Base-by-base conservation (phyloP, 768 basidiomycete species). In the Chalciporus chontae region DNA sequence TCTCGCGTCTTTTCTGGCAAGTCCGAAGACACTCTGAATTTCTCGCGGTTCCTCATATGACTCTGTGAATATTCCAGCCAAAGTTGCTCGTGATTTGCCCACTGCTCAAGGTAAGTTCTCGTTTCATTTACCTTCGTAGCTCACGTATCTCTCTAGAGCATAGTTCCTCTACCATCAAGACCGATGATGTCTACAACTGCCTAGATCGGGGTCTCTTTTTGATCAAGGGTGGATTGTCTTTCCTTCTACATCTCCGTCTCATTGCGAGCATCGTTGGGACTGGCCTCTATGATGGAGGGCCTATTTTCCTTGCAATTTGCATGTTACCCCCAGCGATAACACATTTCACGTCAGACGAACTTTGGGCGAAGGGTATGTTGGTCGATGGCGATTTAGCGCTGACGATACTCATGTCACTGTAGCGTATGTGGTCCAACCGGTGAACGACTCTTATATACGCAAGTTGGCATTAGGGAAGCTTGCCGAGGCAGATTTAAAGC, bases 211-310 rank as follows among this genome's bases (percentile, higher is more conserved):
- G 50, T 1, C 36, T 59, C 24, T 19, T n/a, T 6, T 26, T 66
- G 3, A 23, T 46, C 34, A 54, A 53, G 26, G 13, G 41, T 4
- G 15, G 17, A 11, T 15, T 57, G 24, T 66, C 64, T 21, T 48
- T 59, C 23, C 21, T 64, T 31, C 49, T 65, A 29, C 64, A 65
- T 15, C 50, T 64, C n/a, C 62, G 41, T 6, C 38, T 65, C 32
- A 48, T 66, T 0, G 9, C 21, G 18, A 43, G 56, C 21, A 43
- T 66, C 18, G 26, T 64, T 14, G 59, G 57, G 15, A 47, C 26
- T 13, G 45, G 48, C 14, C 40, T 61, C n/a, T 17, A 39, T 1
- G 49, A 51, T 8, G 62, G 62, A 19, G 63, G 63, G 1, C 59
- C 57, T 42, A 19, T 54, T 3, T 64, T 57, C n/a, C 39, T 66